phyloP scores from a whole-genome alignment of 2,329 filamentous ascomycete genomes.

The Nigrospora sphaerica region DNA sequence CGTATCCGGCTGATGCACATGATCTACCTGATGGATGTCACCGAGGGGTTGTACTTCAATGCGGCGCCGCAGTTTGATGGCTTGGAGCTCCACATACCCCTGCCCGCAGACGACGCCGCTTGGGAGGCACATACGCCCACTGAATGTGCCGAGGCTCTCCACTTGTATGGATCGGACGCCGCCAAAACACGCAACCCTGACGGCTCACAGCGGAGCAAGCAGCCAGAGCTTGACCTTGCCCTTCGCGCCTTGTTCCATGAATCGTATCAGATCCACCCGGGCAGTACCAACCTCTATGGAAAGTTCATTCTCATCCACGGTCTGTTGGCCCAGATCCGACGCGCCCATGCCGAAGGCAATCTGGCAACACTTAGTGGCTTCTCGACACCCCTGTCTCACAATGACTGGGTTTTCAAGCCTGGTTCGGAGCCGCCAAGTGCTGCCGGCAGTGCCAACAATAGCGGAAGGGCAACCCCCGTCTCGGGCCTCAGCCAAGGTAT shows the following conservation, averaged over 20 bases:
- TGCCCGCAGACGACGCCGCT: conserved; percentile 65
- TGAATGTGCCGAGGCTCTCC: conserved; percentile 59
- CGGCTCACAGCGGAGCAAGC: conserved; percentile 56
- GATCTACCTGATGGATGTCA: conserved; percentile 57
- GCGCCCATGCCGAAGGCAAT: conserved; percentile 32
- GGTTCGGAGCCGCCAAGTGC: conserved; percentile 32
- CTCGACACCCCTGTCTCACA: conserved; percentile 49
- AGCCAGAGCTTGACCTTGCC: conserved; percentile 56
- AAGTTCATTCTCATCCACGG: conserved; percentile 70
- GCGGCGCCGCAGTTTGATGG: conserved; percentile 53
- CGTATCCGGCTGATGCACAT: conserved; percentile 58
- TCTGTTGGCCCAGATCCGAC: conserved; percentile 53
- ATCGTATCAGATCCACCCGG: conserved; percentile 52
- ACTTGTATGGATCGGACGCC: conserved; percentile 49
- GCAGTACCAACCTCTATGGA: conserved; percentile 63
- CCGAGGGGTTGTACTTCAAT: conserved; percentile 67
- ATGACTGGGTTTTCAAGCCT: conserved; percentile 46
- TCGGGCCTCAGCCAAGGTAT: conserved; percentile 27
- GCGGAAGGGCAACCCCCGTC: conserved; percentile 38
- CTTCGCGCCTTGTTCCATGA: conserved; percentile 54
- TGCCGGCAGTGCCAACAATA: conserved; percentile 35
- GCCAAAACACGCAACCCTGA: conserved; percentile 51
- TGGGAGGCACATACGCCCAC: conserved; percentile 59
- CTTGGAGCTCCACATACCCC: conserved; percentile 57
- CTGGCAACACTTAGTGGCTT: conserved; percentile 28